These are phyloP conservation scores for Fusarium siculi DNA, from an alignment of 2,329 filamentous ascomycete species.

Conservation along the genomic window DNA sequence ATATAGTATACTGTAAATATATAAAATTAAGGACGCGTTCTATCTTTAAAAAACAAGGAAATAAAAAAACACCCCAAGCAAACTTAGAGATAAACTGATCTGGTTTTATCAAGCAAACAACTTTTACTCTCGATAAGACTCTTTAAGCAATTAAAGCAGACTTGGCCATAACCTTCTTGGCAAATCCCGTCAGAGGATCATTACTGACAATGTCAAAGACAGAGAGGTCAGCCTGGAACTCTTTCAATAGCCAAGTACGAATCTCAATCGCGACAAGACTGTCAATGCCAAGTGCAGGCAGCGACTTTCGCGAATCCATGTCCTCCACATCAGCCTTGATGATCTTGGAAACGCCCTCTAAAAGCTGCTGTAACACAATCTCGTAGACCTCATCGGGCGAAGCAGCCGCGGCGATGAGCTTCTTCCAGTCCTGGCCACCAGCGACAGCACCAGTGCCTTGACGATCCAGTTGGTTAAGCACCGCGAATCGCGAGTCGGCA, in stretches of 20 bases:
- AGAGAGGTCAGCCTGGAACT: background rate
- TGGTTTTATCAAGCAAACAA: accelerated
- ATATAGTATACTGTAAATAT: too few species aligned
- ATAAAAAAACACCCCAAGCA: accelerated
- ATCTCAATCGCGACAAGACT: background rate
- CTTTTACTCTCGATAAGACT: accelerated
- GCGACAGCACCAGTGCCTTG: background rate
- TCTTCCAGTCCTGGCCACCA: background rate
- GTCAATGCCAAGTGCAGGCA: background rate
- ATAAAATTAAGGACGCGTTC: background rate
- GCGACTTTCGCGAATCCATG: background rate
- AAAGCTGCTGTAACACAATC: background rate
- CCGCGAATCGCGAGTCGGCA: background rate
- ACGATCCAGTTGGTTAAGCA: background rate
- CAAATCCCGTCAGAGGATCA: background rate
- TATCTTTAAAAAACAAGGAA: background rate
- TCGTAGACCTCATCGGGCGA: background rate
- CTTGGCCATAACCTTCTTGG: background rate
- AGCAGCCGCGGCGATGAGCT: background rate
- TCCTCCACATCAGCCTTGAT: background rate
- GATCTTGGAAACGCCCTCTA: background rate
- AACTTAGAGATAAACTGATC: accelerated
- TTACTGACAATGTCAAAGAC: background rate
- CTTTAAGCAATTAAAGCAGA: background rate
- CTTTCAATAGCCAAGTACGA: background rate